These are phyloP conservation scores for Aspergillus pseudoviridinutans DNA, from an alignment of 2,329 filamentous ascomycete species.

Conservation along the genomic window DNA sequence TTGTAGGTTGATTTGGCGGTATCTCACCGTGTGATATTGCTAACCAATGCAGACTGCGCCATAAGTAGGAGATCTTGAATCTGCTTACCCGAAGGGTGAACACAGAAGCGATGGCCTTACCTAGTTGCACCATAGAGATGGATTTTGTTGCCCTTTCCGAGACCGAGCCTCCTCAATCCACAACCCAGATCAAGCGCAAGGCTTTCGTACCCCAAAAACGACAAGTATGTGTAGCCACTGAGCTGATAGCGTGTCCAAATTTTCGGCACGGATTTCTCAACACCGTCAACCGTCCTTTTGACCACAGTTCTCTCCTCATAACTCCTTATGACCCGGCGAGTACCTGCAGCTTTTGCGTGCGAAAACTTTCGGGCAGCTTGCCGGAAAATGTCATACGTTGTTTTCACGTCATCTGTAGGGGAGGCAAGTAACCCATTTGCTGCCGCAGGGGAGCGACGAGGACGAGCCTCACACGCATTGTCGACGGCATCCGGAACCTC, in stretches of 20 bases:
- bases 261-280: constrained; percentile 77
- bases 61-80: neutral
- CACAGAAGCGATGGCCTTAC: constrained; percentile 40
- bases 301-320: constrained; percentile 85
- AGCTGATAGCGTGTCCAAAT: constrained; percentile 89
- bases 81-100: neutral
- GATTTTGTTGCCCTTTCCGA: constrained; percentile 63
- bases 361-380: constrained; percentile 62
- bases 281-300: constrained; percentile 80
- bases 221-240: constrained; percentile 69
- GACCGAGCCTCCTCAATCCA: constrained; percentile 69
- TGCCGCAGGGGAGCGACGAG: constrained; percentile 67
- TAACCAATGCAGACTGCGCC: constrained; percentile 71
- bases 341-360: constrained; percentile 63
- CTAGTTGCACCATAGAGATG: constrained; percentile 84
- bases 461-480: constrained; percentile 76
- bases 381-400: constrained; percentile 73
- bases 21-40: constrained; percentile 66
- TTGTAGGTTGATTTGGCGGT: neutral
- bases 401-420: constrained; percentile 66
- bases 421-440: constrained; percentile 65
- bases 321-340: constrained; percentile 68
- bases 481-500: constrained; percentile 66
- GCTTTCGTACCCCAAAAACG: constrained; percentile 74
- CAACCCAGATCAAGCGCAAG: constrained; percentile 65